Percentiles rank a stretch among this genome's conserved stretches.
Conservation (phyloP, 805 yeast genomes). For the Tetrapisispora fleetii region DNA sequence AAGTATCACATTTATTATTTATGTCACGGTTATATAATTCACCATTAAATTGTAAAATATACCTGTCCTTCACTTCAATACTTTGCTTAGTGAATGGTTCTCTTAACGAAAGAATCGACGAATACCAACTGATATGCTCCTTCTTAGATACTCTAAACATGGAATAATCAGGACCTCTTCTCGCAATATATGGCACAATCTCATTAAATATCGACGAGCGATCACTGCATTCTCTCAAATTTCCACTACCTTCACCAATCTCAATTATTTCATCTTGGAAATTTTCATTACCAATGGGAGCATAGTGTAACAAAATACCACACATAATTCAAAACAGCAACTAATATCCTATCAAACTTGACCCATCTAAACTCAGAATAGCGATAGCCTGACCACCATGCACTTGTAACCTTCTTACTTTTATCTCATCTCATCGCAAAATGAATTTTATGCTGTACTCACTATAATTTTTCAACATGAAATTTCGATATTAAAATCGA, state of each 20-base stretch:
- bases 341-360: too few relatives aligned
- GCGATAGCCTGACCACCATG: too few relatives aligned
- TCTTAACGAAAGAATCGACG: slow-evolving; percentile 74
- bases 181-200: slow-evolving; percentile 37
- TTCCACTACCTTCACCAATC: slow-evolving; percentile 8
- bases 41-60: slow-evolving; percentile 75
- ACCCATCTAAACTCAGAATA: too few relatives aligned
- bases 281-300: slow-evolving; percentile 1
- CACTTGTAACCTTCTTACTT: background rate
- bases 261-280: slow-evolving; percentile 11
- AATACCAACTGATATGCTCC: slow-evolving; percentile 31
- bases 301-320: slow-evolving; percentile 40
- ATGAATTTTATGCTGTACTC: background rate
- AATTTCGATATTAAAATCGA: too few relatives aligned
- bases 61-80: slow-evolving; percentile 27
- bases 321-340: slow-evolving; percentile 34
- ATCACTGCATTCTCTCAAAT: background rate
- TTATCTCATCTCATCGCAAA: background rate
- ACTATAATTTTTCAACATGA: too few relatives aligned
- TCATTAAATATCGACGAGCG: slow-evolving; percentile 21
- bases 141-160: slow-evolving; percentile 15
- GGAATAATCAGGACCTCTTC: slow-evolving; percentile 59
- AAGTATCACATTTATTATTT: slow-evolving; percentile 49
- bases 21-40: slow-evolving; percentile 66
- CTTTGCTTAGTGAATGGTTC: slow-evolving; percentile 78